These are phyloP conservation scores for Lotmaria passim DNA, from an alignment of 208 protist genomes.

Conservation along the genomic window DNA sequence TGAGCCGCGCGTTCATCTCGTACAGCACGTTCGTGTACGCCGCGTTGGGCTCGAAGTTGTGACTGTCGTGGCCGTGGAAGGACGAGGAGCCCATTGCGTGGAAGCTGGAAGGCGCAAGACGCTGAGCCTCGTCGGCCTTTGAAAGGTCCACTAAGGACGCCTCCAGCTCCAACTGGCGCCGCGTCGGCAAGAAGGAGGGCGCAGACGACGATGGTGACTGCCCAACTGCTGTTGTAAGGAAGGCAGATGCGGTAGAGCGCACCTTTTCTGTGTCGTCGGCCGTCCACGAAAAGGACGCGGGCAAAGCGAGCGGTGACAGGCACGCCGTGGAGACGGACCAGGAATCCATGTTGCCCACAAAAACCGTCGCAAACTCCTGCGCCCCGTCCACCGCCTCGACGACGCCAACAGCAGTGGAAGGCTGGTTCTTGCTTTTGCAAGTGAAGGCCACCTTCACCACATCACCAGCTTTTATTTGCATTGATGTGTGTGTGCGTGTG, in stretches of 20 bases:
- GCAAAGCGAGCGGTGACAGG: not conserved
- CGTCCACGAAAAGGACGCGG: not conserved
- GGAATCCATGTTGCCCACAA: not conserved
- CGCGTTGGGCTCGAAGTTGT: slow-evolving; percentile 11
- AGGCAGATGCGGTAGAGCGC: not conserved
- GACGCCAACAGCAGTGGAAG: slow-evolving; percentile 5
- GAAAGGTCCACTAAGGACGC: not conserved
- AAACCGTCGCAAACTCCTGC: slow-evolving; percentile 3
- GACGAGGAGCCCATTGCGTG: not conserved
- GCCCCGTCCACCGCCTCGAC: slow-evolving; percentile 13
- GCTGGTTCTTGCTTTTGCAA: not conserved
- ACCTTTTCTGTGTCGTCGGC: slow-evolving; percentile 1
- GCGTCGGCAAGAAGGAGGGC: not conserved
- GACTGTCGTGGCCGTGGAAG: slow-evolving; percentile 1
- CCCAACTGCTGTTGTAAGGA: not conserved
- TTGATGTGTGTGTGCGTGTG: not conserved
- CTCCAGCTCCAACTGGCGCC: not conserved
- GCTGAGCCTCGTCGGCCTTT: not conserved
- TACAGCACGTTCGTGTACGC: slow-evolving; percentile 14
- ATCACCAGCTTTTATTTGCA: not conserved
- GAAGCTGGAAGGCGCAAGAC: not conserved
- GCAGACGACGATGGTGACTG: not conserved
- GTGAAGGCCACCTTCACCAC: slow-evolving; percentile 10
- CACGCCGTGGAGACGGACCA: slow-evolving; percentile 11
- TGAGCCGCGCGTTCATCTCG: slow-evolving; percentile 20